These are phyloP conservation scores for Rhododendron kiyosumense DNA, from an alignment of 148 eudicot genomes.

Conservation along the genomic window DNA sequence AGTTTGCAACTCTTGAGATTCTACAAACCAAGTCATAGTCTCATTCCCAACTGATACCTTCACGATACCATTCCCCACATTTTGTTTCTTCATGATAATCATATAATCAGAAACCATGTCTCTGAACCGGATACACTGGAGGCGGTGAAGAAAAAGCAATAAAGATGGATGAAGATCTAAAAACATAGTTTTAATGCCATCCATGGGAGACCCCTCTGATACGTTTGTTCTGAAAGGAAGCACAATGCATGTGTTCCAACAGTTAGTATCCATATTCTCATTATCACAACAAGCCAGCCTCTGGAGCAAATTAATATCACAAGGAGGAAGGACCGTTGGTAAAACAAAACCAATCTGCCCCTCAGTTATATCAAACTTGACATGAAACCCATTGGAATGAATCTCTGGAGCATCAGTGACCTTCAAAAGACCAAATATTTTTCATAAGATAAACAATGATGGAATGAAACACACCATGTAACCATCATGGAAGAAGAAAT, in stretches of 20 bases:
- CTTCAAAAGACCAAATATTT: slow-evolving; percentile 36
- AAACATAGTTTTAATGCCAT: slow-evolving; percentile 64
- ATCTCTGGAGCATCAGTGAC: slow-evolving; percentile 99
- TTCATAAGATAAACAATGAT: not conserved
- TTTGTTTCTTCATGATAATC: slow-evolving; percentile 69
- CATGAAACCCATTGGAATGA: slow-evolving; percentile 94
- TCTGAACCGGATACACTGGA: slow-evolving; percentile 65
- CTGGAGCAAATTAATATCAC: slow-evolving; percentile 49
- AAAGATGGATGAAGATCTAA: slow-evolving; percentile 93
- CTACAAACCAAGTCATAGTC: slow-evolving; percentile 80
- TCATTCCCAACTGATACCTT: slow-evolving; percentile 66
- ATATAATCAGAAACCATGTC: slow-evolving; percentile 56
- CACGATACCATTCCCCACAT: slow-evolving; percentile 68
- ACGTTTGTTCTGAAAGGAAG: slow-evolving; percentile 76
- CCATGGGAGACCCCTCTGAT: slow-evolving; percentile 40
- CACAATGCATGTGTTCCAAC: slow-evolving; percentile 90
- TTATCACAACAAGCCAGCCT: slow-evolving; percentile 41
- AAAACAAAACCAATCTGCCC: slow-evolving; percentile 97
- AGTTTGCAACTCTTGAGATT: slow-evolving; percentile 56
- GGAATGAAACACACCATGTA: not conserved
- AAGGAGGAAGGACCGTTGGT: slow-evolving; percentile 71
- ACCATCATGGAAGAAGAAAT: not conserved
- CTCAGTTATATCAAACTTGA: slow-evolving; percentile 83
- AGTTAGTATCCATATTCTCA: slow-evolving; percentile 26
- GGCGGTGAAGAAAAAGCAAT: slow-evolving; percentile 93